Conservation (phyloP, 2,329 filamentous ascomycete genomes). For the Alternaria panax region DNA sequence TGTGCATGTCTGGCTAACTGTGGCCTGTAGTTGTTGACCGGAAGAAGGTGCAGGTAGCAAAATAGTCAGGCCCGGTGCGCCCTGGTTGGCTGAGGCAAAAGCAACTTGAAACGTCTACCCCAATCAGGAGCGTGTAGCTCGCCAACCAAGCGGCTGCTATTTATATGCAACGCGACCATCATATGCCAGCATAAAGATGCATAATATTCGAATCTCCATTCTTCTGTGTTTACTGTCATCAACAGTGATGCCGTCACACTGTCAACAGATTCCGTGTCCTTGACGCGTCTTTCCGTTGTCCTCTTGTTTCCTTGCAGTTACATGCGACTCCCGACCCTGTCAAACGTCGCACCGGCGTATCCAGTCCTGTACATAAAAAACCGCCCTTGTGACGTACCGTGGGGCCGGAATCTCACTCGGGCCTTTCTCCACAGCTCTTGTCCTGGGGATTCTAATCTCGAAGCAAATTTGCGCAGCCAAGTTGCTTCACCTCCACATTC, state of each 20-base stretch:
- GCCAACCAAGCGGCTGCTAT: constrained; percentile 13
- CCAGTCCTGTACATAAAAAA: constrained; percentile 34
- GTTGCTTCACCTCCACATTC: constrained; percentile 39
- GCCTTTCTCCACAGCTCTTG: constrained; percentile 36
- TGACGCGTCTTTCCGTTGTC: constrained; percentile 28
- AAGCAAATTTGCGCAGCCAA: constrained; percentile 34
- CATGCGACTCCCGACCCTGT: constrained; percentile 25
- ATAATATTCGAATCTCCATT: constrained; percentile 26
- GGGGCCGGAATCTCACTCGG: constrained; percentile 25
- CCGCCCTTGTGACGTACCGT: constrained; percentile 34
- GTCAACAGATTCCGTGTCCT: constrained; percentile 28
- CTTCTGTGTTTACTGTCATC: constrained; percentile 23
- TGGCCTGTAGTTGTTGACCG: constrained; percentile 18
- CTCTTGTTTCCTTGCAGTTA: constrained; percentile 11
- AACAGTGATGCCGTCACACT: constrained; percentile 5
- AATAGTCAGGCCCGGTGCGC: constrained; percentile 2
- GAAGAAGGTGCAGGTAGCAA: constrained; percentile 8
- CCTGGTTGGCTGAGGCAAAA: constrained; percentile 29
- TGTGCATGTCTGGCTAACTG: constrained; percentile 1
- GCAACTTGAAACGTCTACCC: constrained; percentile 23
- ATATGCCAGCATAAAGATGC: constrained; percentile 32
- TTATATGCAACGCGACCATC: constrained; percentile 23
- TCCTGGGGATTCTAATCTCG: constrained; percentile 25
- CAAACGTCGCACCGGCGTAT: constrained; percentile 45
- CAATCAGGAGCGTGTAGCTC: constrained; percentile 30